Evolutionary conservation across 768 basidiomycete genomes (phyloP).

Genomic region (Suillus weaverae): DNA sequence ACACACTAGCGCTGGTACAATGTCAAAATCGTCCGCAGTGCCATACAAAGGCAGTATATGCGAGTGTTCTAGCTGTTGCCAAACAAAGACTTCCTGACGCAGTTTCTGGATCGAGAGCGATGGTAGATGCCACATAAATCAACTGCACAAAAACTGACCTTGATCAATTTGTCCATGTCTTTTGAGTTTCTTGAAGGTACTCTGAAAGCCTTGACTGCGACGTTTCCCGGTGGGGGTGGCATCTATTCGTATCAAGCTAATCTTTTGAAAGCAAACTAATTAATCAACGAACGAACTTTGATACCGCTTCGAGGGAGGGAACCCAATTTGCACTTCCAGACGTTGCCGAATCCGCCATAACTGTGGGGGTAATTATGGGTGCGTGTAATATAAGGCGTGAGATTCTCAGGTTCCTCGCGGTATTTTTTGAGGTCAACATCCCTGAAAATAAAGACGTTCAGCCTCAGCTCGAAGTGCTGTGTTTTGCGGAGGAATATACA

Average conservation of each 20-base stretch:
- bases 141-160: not conserved
- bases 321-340: not conserved
- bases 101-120: slow-evolving; percentile 11
- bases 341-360: not conserved
- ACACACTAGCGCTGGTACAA: slow-evolving; percentile 22
- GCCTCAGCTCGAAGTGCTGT: not conserved
- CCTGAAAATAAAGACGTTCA: not conserved
- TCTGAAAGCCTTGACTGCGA: not conserved
- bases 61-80: slow-evolving; percentile 17
- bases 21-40: slow-evolving; percentile 16
- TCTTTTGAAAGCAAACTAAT: not conserved
- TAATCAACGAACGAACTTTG: not conserved
- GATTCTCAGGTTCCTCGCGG: not conserved
- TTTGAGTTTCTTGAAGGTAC: not conserved
- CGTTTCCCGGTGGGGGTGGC: not conserved
- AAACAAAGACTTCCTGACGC: slow-evolving; percentile 22
- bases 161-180: not conserved
- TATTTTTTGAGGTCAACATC: not conserved
- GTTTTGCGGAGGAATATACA: not conserved
- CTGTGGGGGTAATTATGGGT: not conserved
- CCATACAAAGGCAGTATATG: slow-evolving; percentile 23
- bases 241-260: not conserved
- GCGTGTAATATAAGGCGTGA: not conserved
- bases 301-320: not conserved
- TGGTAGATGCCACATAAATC: not conserved